phyloP scores from a whole-genome alignment of 225 moss, liverwort and hornwort genomes.

The Thuidium tamariscinum region DNA sequence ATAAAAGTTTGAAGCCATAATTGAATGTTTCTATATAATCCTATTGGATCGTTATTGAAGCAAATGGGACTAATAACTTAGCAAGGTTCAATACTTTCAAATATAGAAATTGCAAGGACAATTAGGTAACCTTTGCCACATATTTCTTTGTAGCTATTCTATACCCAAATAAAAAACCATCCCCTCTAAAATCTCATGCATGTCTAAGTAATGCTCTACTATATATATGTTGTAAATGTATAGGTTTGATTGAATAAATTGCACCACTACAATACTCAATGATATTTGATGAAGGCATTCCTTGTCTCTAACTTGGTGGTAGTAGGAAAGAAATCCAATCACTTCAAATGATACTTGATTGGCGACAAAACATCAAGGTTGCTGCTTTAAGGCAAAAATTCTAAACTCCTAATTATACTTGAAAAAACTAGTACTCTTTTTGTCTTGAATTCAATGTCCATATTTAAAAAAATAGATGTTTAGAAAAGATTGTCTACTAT shows the following conservation, averaged over 20 bases:
- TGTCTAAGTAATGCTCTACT: neutral
- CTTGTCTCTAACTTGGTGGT: fast-evolving
- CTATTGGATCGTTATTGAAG: fast-evolving
- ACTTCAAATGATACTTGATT: neutral
- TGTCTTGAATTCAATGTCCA: too few relatives aligned
- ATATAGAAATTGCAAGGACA: fast-evolving
- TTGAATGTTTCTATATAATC: neutral
- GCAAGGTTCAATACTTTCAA: neutral
- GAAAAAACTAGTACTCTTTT: neutral
- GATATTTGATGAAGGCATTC: fast-evolving
- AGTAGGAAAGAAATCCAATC: fast-evolving
- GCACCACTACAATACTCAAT: fast-evolving
- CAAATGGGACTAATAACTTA: neutral
- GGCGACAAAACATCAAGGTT: fast-evolving
- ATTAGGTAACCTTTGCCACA: neutral
- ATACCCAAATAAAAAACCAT: neutral
- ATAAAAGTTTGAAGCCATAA: neutral
- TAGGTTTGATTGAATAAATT: fast-evolving
- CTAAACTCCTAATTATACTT: fast-evolving
- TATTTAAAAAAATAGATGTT: too few relatives aligned
- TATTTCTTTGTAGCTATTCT: neutral
- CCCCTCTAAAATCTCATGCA: neutral
- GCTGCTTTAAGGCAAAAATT: fast-evolving
- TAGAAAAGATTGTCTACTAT: too few relatives aligned
- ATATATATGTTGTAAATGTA: neutral